Evolutionary conservation across 805 yeast genomes (phyloP).

Genomic region (Yamadazyma scolyti): DNA sequence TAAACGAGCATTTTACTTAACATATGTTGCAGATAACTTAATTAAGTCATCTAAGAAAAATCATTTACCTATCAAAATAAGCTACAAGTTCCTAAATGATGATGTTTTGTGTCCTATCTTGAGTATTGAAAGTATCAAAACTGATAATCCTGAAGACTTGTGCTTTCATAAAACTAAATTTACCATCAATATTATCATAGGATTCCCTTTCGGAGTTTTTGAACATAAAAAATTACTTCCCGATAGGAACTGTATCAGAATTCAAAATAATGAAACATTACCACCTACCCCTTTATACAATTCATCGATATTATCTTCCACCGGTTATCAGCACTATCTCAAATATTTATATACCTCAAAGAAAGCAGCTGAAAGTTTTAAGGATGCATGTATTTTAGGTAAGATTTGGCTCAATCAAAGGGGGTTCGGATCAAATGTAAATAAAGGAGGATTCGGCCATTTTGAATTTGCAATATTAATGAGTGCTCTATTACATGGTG

Average conservation of each 20-base stretch:
- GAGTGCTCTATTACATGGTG: conserved; percentile 81
- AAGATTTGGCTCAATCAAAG: conserved; percentile 88
- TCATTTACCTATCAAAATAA: conserved; percentile 55
- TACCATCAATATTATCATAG: conserved; percentile 67
- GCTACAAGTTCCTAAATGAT: conserved; percentile 68
- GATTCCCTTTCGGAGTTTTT: conserved; percentile 67
- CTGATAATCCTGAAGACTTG: conserved; percentile 48
- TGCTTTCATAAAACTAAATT: conserved; percentile 64
- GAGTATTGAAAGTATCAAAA: conserved; percentile 52
- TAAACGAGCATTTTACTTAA: conserved; percentile 84
- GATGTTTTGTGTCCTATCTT: conserved; percentile 76
- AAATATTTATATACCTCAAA: conserved; percentile 73
- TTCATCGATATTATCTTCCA: conserved; percentile 68
- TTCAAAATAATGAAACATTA: conserved; percentile 47
- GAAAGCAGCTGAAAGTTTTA: conserved; percentile 74
- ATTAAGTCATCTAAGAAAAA: conserved; percentile 49
- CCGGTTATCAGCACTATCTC: conserved; percentile 65
- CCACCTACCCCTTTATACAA: conserved; percentile 89
- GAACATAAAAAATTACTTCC: conserved; percentile 75
- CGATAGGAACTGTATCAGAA: conserved; percentile 76
- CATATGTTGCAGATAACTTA: conserved; percentile 69
- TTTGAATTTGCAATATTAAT: conserved; percentile 82
- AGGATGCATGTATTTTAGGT: conserved; percentile 84
- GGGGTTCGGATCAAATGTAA: conserved; percentile 63
- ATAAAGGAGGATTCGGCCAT: conserved; percentile 84